These are phyloP conservation scores for Bauhinia variegata DNA, from an alignment of 306 rosid genomes.

Conservation along the genomic window DNA sequence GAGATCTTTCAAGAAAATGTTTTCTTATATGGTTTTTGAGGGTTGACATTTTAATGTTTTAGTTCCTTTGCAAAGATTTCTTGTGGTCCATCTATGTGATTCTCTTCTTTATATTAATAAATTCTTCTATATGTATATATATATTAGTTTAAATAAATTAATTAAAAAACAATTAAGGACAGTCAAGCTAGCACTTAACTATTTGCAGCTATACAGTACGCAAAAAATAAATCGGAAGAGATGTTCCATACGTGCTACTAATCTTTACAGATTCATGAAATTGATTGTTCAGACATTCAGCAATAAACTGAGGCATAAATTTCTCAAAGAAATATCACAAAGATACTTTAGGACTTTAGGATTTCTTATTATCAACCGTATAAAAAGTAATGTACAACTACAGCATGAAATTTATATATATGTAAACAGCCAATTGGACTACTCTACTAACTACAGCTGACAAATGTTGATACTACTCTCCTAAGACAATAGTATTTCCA, in stretches of 20 bases:
- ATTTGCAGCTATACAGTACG: neutral
- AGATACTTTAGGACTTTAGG: neutral
- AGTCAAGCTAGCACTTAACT: neutral
- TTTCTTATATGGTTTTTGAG: no score
- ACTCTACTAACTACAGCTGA: slow-evolving; percentile 41
- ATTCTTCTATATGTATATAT: no score
- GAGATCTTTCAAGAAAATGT: no score
- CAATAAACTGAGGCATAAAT: neutral
- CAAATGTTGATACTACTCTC: slow-evolving; percentile 27
- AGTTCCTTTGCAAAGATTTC: no score
- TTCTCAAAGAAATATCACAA: neutral
- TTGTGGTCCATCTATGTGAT: no score
- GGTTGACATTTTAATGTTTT: no score
- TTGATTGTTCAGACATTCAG: neutral
- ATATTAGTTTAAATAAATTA: no score
- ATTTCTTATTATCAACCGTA: slow-evolving; percentile 5
- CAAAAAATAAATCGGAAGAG: neutral
- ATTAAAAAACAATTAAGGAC: no score
- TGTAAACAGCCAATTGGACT: slow-evolving; percentile 32
- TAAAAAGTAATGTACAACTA: slow-evolving; percentile 40
- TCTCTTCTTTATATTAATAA: no score
- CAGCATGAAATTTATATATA: slow-evolving; percentile 42
- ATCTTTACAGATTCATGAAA: neutral
- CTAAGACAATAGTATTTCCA: no score
- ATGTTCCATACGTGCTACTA: neutral